Base-by-base conservation (phyloP, 495 filamentous ascomycete genomes). In the Annulohypoxylon nitens region DNA sequence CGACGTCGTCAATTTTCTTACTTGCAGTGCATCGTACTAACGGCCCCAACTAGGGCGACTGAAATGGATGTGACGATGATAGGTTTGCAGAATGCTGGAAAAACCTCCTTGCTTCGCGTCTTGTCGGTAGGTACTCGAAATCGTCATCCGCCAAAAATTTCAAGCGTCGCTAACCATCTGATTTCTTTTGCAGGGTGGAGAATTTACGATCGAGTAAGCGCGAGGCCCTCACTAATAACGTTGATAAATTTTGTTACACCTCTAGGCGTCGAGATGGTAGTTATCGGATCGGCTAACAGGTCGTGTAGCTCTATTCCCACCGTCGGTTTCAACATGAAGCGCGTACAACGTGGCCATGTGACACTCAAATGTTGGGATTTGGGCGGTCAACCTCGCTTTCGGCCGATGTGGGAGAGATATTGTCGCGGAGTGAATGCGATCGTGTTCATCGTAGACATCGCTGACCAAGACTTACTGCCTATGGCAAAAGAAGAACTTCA, bases 61-160 rank as follows among this genome's bases (percentile, higher is more conserved):
- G 96, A 99, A 87, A 97, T 99, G 93, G 95, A 99, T 81, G 93
- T 99, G 81, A 99, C 96, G 70, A 97, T 99, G 93, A 97, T 99
- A 85, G 96, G 96, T 25, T 85, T 99, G 80, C 96, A 99, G 80
- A 99, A 99, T 84, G 96, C 96, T 60, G 96, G 96, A 69, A 99
- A 99, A 83, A 98, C 96, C 54, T 98, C 95, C 37, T 82, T 99
- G 79, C 86, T 98, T 80, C 88, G 95, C 61, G 96, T 99, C 67
- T 84, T 99, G 68, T 94, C 96, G 84, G 96, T 99, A 89, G 85
- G 92, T 85, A 73, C 39, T 48, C 58, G 16, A 33, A 55, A 41
- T 67, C 41, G 50, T 26, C 57, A 43, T 62, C 30, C 60, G 54
- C 51, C 50, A 50, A 65, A 65, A 58, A 16, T 50, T 61, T 39